phyloP scores from a whole-genome alignment of 257 asterid species.

The Gentiana straminea region DNA sequence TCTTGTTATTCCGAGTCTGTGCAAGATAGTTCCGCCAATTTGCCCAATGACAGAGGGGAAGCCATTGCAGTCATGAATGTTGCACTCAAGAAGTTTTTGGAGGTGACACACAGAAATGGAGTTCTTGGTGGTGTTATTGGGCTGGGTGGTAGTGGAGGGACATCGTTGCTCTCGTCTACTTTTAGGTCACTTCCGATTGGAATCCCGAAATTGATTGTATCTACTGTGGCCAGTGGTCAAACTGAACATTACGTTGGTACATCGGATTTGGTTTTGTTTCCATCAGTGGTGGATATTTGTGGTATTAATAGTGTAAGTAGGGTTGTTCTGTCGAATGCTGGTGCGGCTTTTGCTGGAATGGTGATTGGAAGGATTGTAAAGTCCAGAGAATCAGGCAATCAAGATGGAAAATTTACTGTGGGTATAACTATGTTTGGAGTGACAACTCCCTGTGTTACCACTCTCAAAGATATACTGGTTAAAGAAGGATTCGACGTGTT shows the following conservation, averaged over 20 bases:
- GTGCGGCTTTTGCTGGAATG: conserved; percentile 90
- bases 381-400: conserved; percentile 19
- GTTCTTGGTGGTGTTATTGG: conserved; percentile 73
- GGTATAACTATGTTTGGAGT: conserved; percentile 98
- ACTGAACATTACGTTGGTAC: conserved; percentile 87
- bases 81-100: conserved; percentile 47
- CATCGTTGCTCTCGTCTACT: conserved; percentile 75
- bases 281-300: conserved; percentile 93
- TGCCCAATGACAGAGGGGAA: conserved; percentile 74
- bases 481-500: conserved; percentile 76
- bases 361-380: conserved; percentile 39
- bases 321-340: conserved; percentile 64
- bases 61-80: conserved; percentile 59
- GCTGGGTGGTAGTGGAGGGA: conserved; percentile 97
- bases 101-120: conserved; percentile 28
- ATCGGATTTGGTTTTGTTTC: conserved; percentile 91
- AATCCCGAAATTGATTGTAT: conserved; percentile 64
- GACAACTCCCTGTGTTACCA: conserved; percentile 77
- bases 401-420: conserved; percentile 45
- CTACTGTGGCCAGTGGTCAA: conserved; percentile 93
- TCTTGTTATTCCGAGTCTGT: conserved; percentile 30
- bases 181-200: conserved; percentile 85
- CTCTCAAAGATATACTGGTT: conserved; percentile 70
- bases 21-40: conserved; percentile 20
- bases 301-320: conserved; percentile 83